Percentiles rank a stretch among this genome's conserved stretches.
phyloP scores from a whole-genome alignment of 2,329 filamentous ascomycete genomes.

The Colletotrichum sp. region DNA sequence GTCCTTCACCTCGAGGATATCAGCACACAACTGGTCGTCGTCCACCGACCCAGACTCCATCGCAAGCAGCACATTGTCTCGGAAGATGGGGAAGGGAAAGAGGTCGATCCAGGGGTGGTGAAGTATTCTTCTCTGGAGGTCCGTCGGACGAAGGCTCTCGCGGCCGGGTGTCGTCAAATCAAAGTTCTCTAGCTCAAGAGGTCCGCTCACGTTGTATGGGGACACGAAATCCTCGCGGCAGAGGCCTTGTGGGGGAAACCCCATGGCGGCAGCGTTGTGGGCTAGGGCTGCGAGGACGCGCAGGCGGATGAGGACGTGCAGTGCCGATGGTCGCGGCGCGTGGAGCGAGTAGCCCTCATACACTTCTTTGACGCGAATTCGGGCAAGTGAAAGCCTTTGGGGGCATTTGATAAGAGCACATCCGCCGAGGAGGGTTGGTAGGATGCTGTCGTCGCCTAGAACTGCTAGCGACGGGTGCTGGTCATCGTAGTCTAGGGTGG shows the following conservation, averaged over 20 bases:
- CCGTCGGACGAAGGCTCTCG: background rate
- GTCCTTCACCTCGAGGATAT: background rate
- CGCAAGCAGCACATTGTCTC: background rate
- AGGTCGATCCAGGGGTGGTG: background rate
- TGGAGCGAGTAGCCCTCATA: conserved; percentile 3
- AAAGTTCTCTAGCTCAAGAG: background rate
- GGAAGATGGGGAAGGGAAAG: background rate
- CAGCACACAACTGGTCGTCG: background rate
- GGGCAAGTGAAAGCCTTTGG: background rate
- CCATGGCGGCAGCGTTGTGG: conserved; percentile 6
- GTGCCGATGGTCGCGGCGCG: background rate
- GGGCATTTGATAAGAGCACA: background rate
- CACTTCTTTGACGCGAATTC: background rate
- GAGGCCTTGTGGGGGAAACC: conserved; percentile 4
- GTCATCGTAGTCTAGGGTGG: background rate
- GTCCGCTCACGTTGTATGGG: background rate
- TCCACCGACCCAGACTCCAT: background rate
- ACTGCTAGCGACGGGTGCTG: background rate
- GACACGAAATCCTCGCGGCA: conserved; percentile 4
- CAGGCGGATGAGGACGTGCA: conserved; percentile 10
- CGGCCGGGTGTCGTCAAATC: background rate
- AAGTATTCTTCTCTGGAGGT: background rate
- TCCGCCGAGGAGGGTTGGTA: background rate
- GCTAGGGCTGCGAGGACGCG: conserved; percentile 16
- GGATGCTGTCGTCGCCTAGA: background rate